Evolutionary conservation across 2,329 filamentous ascomycete species (phyloP).

Genomic region (Fusarium solani-melongenae): DNA sequence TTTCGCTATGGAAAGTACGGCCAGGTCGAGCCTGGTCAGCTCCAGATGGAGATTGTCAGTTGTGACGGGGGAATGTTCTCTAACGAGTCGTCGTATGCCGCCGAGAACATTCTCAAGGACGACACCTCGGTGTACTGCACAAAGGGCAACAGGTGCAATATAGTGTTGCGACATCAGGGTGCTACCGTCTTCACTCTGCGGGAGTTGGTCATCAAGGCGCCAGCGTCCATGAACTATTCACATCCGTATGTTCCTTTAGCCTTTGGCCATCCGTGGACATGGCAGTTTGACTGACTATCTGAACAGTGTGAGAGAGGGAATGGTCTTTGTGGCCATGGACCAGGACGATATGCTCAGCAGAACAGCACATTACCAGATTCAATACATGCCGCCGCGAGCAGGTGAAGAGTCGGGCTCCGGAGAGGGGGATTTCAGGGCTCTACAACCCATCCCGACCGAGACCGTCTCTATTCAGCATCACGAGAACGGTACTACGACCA

Average conservation of each 20-base stretch:
- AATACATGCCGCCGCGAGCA: slow-evolving; percentile 60
- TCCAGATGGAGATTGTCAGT: slow-evolving; percentile 89
- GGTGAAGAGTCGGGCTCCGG: slow-evolving; percentile 29
- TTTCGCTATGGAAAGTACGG: slow-evolving; percentile 89
- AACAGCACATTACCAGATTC: slow-evolving; percentile 80
- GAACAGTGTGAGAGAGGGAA: slow-evolving; percentile 83
- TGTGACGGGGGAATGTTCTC: slow-evolving; percentile 84
- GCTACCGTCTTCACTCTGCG: slow-evolving; percentile 84
- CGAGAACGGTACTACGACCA: slow-evolving; percentile 62
- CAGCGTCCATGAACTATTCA: slow-evolving; percentile 78
- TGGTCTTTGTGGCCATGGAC: slow-evolving; percentile 91
- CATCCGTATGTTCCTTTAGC: slow-evolving; percentile 74
- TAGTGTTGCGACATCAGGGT: slow-evolving; percentile 84
- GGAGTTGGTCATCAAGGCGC: slow-evolving; percentile 89
- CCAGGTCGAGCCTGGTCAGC: slow-evolving; percentile 83
- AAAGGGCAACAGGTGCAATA: slow-evolving; percentile 86
- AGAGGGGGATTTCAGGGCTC: slow-evolving; percentile 32
- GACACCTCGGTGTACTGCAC: slow-evolving; percentile 91
- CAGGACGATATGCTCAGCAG: slow-evolving; percentile 78
- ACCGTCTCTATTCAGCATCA: slow-evolving; percentile 65
- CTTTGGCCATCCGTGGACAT: slow-evolving; percentile 17
- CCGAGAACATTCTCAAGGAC: slow-evolving; percentile 85
- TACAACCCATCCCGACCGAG: slow-evolving; percentile 42
- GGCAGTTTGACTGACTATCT: slow-evolving; percentile 28
- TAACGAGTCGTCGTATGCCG: slow-evolving; percentile 71